Evolutionary conservation across 176 grass and related monocot genomes (phyloP).

Genomic region (Cocos nucifera): DNA sequence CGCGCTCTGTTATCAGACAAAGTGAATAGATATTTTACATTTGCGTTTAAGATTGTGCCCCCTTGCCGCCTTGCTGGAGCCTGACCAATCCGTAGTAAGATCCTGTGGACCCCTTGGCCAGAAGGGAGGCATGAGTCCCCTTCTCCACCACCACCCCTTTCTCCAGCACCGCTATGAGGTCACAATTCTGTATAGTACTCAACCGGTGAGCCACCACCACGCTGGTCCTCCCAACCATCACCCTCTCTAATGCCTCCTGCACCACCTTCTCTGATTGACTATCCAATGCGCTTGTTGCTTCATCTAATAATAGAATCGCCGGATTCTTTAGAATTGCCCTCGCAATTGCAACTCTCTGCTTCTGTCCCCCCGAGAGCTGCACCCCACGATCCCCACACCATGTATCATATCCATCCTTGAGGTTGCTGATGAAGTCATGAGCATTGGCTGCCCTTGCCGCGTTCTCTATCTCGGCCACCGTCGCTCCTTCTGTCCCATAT

Average conservation of each 20-base stretch:
- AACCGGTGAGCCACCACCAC: constrained; percentile 82
- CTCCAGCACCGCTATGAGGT: constrained; percentile 72
- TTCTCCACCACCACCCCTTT: constrained; percentile 79
- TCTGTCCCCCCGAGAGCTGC: constrained; percentile 92
- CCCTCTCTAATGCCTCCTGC: constrained; percentile 71
- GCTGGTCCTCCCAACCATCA: constrained; percentile 85
- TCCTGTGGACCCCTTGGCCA: constrained; percentile 63
- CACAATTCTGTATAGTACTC: constrained; percentile 74
- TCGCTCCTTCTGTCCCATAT: constrained; percentile 52
- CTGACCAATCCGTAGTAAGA: constrained; percentile 67
- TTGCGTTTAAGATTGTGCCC: neutral
- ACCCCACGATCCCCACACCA: constrained; percentile 76
- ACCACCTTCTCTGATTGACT: constrained; percentile 91
- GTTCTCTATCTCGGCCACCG: constrained; percentile 56
- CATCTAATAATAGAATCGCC: constrained; percentile 66
- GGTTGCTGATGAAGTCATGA: constrained; percentile 87
- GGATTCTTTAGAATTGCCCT: constrained; percentile 91
- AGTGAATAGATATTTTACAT: too few species aligned
- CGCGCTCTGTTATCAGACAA: too few species aligned
- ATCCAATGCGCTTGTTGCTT: constrained; percentile 88
- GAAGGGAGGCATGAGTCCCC: constrained; percentile 81
- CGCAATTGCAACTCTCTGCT: constrained; percentile 86
- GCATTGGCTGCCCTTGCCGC: constrained; percentile 82
- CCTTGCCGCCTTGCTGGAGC: constrained; percentile 53
- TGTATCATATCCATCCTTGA: constrained; percentile 88